Base-by-base conservation (phyloP, 2,329 filamentous ascomycete genomes). In the Cordyceps tenuipes region DNA sequence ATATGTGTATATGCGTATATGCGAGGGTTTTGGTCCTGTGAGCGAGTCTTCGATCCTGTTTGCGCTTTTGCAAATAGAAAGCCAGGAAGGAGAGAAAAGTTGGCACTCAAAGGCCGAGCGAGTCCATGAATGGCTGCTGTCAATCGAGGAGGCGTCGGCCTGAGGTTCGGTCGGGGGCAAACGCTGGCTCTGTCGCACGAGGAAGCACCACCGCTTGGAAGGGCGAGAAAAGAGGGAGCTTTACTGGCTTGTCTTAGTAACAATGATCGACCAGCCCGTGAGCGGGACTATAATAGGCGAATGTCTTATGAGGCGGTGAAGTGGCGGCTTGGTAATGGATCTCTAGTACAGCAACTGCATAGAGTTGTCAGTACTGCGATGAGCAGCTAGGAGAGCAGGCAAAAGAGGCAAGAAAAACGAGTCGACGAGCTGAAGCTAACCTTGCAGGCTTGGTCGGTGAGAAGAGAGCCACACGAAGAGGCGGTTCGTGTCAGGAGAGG, bases 231-330 rank as follows among this genome's bases (percentile, higher is more conserved):
- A 21, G 39, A 52, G 10, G 12, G 56, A 52, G 39, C n/a, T 43
- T 36, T 26, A 39, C 23, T 23, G 13, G n/a, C 9, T 43, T 43
- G 48, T 29, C 46, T 29, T 29, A 29, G 29, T 10, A 50, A 49
- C 39, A 19, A 49, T 29, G 48, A 46, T 59, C 48, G 56, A 29
- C 26, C 44, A 52, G 56, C 39, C 56, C 47, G 47, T 58, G 31
- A 47, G 23, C 47, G 56, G 56, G 47, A 58, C 56, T 52, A 31
- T 26, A 29, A 31, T 26, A 29, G 56, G 46, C 19, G 48, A 46
- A 52, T 52, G 56, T 59, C 56, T 59, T 52, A 57, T 57, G 48
- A 51, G 56, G 56, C 56, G 56, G 56, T 59, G 56, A 59, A 46
- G 56, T 49, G 34, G 44, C 50, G 23, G 36, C 23, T 34, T 34